Evolutionary conservation across 306 rosid species (phyloP).

Genomic region (Geum urbanum): DNA sequence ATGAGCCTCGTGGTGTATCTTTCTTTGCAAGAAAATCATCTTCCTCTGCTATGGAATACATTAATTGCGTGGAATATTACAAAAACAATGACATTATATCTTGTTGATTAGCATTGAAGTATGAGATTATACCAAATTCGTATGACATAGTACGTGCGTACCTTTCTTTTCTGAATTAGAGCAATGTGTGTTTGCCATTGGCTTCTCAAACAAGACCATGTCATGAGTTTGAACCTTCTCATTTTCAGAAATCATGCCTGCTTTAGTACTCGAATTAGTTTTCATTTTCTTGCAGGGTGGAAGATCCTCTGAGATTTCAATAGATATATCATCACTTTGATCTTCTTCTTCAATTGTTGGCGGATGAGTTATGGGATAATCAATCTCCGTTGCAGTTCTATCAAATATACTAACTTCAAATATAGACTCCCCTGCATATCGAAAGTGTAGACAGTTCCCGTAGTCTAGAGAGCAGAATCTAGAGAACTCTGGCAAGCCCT

Average conservation of each 20-base stretch:
- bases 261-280: background rate
- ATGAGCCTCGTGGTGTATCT: background rate
- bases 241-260: background rate
- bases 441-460: background rate
- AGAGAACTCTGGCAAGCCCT: constrained; percentile 19
- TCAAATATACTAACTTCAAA: constrained; percentile 17
- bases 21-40: background rate
- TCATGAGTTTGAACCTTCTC: background rate
- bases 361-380: background rate
- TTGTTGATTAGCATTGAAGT: background rate
- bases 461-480: background rate
- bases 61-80: background rate
- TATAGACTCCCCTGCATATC: background rate
- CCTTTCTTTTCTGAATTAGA: background rate
- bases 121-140: no score
- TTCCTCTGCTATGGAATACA: background rate
- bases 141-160: background rate
- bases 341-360: background rate
- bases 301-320: background rate
- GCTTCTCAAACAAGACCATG: background rate
- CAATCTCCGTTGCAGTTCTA: background rate
- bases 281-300: background rate
- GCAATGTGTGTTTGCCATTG: background rate
- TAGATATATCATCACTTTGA: background rate
- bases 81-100: background rate